Conservation (phyloP, 805 yeast genomes). For the Lachancea meyersii region DNA sequence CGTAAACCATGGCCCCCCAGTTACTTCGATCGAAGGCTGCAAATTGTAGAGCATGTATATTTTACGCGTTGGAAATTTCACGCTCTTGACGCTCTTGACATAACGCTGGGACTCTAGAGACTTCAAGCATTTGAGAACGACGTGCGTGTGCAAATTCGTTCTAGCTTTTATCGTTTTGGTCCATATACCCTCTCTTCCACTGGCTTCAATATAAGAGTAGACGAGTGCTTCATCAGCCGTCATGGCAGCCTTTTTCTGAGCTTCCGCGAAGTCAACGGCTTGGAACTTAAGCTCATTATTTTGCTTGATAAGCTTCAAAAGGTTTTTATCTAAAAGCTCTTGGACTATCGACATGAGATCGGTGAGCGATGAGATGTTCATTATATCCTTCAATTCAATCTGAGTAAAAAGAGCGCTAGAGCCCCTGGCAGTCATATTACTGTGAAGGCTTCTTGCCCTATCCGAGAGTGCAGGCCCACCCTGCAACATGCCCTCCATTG, state of each 20-base stretch:
- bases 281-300: conserved; percentile 67
- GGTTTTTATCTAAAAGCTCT: conserved; percentile 48
- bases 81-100: conserved; percentile 85
- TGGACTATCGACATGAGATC: conserved; percentile 47
- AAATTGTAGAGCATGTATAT: conserved; percentile 91
- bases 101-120: conserved; percentile 70
- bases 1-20: conserved; percentile 99
- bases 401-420: conserved; percentile 55
- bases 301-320: conserved; percentile 62
- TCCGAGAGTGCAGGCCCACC: conserved; percentile 27
- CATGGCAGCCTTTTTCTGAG: conserved; percentile 72
- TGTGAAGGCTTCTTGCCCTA: conserved; percentile 54
- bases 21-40: conserved; percentile 91
- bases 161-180: conserved; percentile 83
- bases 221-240: conserved; percentile 82
- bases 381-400: conserved; percentile 52
- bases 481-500: neutral
- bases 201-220: conserved; percentile 83
- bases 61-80: conserved; percentile 88
- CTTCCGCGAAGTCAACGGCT: conserved; percentile 67
- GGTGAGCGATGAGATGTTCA: conserved; percentile 37
- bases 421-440: conserved; percentile 51
- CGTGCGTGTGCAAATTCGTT: conserved; percentile 85
- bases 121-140: conserved; percentile 79
- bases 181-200: conserved; percentile 96